Conservation (phyloP, 495 filamentous ascomycete species). For the Platismatia glauca region DNA sequence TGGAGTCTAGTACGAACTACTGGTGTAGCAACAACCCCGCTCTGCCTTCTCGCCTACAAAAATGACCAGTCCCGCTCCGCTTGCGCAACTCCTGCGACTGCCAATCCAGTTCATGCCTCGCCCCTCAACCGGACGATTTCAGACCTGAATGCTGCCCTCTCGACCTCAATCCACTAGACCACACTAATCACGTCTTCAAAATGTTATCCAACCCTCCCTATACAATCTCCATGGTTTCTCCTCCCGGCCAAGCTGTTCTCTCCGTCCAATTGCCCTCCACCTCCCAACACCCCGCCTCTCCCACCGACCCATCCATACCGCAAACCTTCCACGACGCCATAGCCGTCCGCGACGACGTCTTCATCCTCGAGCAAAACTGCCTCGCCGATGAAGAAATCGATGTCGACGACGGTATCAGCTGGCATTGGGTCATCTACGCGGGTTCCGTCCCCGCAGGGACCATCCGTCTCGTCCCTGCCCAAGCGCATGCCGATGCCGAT, state of each 20-base stretch:
- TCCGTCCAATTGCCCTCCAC: conserved; percentile 19
- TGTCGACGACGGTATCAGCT: conserved; percentile 63
- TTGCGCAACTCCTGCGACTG: neutral
- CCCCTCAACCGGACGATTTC: neutral
- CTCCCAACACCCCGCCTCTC: conserved; percentile 20
- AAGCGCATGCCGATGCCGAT: conserved; percentile 51
- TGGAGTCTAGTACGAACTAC: no score
- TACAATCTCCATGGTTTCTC: conserved; percentile 4
- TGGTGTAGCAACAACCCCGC: no score
- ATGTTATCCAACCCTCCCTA: neutral
- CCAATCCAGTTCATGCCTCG: neutral
- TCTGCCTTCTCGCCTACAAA: neutral
- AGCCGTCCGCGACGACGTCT: conserved; percentile 66
- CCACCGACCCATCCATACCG: conserved; percentile 38
- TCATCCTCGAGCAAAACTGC: conserved; percentile 64
- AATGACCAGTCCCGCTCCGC: neutral
- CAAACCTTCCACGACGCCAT: conserved; percentile 66
- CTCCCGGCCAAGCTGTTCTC: conserved; percentile 14
- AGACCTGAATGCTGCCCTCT: neutral
- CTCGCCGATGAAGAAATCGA: conserved; percentile 66
- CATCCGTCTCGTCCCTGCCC: conserved; percentile 70
- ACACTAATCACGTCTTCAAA: neutral
- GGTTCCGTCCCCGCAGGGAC: conserved; percentile 52
- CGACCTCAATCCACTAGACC: neutral
- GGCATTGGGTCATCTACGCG: conserved; percentile 76